Base-by-base conservation (phyloP, 192 early-diverging fungal species). In the Coemansia sp. region DNA sequence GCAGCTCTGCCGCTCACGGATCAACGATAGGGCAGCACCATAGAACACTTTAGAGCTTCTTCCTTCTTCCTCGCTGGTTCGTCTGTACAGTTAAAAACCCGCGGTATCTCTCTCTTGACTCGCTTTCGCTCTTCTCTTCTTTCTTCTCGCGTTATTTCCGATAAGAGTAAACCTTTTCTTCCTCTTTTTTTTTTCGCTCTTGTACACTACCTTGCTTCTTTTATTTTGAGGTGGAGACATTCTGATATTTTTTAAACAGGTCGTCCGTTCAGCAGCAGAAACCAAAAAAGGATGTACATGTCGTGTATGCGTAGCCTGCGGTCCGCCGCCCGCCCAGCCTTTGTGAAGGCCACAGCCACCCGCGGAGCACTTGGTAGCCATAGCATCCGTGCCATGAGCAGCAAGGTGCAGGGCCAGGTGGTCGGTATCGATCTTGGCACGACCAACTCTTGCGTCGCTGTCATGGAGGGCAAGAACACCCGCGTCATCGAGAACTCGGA, bases 341-440 rank as follows among this genome's bases (percentile, higher is more conserved):
- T 75, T 61, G 52, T 74, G 23, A 68, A 50, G 60, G 46, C 62
- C 52, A 43, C 41, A 43, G 13, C 2, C 41, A 54, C 23, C 67
- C 13, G 36, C 40, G 65, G 40, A 22, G 36, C 33, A 5, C 20
- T 48, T 4, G 42, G 60, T 46, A 23, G 36, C 38, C 69, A 66
- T 45, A 59, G 70, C 65, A 17, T 73, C 49, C 83, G 83, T 29
- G 67, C 69, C 60, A 81, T 81, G 77, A 84, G 83, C 75, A 71
- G 62, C 79, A 89, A 89, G 81, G 88, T 89, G 8, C 82, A 88
- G 71, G 90, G 90, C 54, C 76, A 80, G 57, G 95, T 98, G 40
- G 95, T 99, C 66, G 97, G 97, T 78, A 96, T 99, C 70, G 97
- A 99, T 88, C 85, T 99, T 63, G 97, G 97, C 50, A 99, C 97